These are phyloP conservation scores for Sclerotiophoma versabilis DNA, from an alignment of 2,329 filamentous ascomycete species.

Conservation along the genomic window DNA sequence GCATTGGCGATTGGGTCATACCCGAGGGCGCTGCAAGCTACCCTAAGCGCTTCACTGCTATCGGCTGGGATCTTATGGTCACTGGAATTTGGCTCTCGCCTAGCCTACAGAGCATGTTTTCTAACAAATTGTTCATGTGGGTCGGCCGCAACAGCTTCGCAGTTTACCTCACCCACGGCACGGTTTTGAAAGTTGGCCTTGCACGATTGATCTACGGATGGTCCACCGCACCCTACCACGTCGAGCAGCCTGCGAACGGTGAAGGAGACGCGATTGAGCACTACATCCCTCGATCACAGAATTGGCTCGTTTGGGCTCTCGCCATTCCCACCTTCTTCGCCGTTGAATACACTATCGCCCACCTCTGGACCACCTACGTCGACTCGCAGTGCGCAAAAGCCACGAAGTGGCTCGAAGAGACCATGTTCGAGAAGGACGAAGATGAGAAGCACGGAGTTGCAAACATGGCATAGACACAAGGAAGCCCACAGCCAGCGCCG, in stretches of 20 bases:
- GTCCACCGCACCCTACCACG: conserved; percentile 53
- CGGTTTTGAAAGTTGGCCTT: conserved; percentile 59
- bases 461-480: conserved; percentile 35
- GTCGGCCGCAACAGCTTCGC: conserved; percentile 63
- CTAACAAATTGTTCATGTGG: conserved; percentile 60
- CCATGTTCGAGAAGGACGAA: conserved; percentile 55
- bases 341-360: conserved; percentile 57
- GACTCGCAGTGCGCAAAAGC: conserved; percentile 59
- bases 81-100: conserved; percentile 61
- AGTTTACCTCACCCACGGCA: conserved; percentile 63
- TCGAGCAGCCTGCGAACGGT: conserved; percentile 50
- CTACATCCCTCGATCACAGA: conserved; percentile 52
- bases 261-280: conserved; percentile 49
- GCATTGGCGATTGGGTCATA: conserved; percentile 55
- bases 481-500: background rate
- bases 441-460: conserved; percentile 46
- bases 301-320: conserved; percentile 49
- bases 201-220: conserved; percentile 62
- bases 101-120: conserved; percentile 57
- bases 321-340: conserved; percentile 57
- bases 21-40: conserved; percentile 56
- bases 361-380: conserved; percentile 61
- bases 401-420: conserved; percentile 57
- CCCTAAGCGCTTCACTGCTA: conserved; percentile 53
- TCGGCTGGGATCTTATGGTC: conserved; percentile 59